Base-by-base conservation (phyloP, 2,329 filamentous ascomycete species). In the Cladophialophora bantiana region DNA sequence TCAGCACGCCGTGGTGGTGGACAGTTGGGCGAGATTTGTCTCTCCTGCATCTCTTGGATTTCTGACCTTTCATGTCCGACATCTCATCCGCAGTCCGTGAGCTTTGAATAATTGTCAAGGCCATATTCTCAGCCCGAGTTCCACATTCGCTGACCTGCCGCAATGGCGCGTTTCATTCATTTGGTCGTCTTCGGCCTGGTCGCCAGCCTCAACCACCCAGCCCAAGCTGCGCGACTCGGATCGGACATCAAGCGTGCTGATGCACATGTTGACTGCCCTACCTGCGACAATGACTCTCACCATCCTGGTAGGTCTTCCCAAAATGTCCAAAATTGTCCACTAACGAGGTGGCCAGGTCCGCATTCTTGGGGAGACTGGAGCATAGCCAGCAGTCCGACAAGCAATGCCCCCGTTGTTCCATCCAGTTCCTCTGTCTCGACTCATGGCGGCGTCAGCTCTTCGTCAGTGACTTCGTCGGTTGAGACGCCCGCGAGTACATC, bases 331-430 rank as follows among this genome's bases (percentile, higher is more conserved):
- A n/a, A 3, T 13, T 26, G 34, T 50, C 18, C 7, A 36, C 38
- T 59, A n/a, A 59, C 13, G 38, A 12, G 18, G 26, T 50, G 13
- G 10, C 40, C 20, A 59, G 57, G 12, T 36, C 57, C 42, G 2
- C 26, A 45, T 15, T 31, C 57, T 5, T 59, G 57, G 57, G 57
- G n/a, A 50, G 57, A 59, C 15, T 59, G 57, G 57, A 48, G 38
- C 40, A 50, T 59, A 13, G 13, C 40, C 13, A 50, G 13, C 38
- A 59, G 40, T 10, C 4, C 52, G 12, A 34, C 52, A 34, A 55
- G 45, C 18, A 26, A 10, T 26, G 7, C 52, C 31, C 9, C 52
- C 3, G 52, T 36, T 34, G 34, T n/a, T n/a, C 9, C 55, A 13
- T 18, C 55, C 26, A n/a, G 34, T 36, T 40, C 35, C 32, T 12